phyloP scores from a whole-genome alignment of 2,329 filamentous ascomycete species.

The Tolypocladium album region DNA sequence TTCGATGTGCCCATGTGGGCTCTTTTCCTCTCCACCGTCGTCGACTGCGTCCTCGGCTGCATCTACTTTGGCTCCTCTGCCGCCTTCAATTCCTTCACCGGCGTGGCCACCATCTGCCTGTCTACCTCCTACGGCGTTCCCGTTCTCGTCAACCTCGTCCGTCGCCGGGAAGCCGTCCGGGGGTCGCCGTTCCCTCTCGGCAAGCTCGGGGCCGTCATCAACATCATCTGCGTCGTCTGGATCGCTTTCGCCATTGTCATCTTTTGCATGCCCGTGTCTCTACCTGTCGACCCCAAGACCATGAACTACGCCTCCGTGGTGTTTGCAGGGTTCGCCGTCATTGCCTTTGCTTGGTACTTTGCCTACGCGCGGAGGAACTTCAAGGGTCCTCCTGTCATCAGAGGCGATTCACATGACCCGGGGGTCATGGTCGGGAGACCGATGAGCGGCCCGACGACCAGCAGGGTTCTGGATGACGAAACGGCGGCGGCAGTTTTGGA shows the following conservation, averaged over 20 bases:
- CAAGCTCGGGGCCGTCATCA: constrained; percentile 56
- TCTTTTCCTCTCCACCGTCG: constrained; percentile 53
- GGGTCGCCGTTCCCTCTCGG: constrained; percentile 60
- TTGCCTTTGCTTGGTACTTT: constrained; percentile 54
- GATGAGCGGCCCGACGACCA: not conserved
- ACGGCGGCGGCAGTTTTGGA: not conserved
- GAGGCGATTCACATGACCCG: not conserved
- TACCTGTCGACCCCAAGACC: constrained; percentile 41
- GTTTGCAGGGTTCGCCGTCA: constrained; percentile 49
- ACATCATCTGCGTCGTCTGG: constrained; percentile 58
- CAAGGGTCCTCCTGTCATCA: constrained; percentile 38
- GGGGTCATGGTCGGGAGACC: not conserved
- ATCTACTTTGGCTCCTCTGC: constrained; percentile 72
- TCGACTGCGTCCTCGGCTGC: constrained; percentile 61
- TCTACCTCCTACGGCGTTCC: constrained; percentile 67
- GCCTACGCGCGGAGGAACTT: constrained; percentile 52
- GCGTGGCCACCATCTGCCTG: constrained; percentile 69
- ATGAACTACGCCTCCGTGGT: constrained; percentile 63
- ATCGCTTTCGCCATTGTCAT: constrained; percentile 59
- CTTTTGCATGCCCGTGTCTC: constrained; percentile 63
- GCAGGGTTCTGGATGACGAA: not conserved
- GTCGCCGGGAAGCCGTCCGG: constrained; percentile 54
- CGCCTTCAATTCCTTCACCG: constrained; percentile 72
- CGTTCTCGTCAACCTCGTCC: constrained; percentile 59
- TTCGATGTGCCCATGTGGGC: constrained; percentile 63